Percentiles rank a stretch among this genome's conserved stretches.
Conservation (phyloP, 306 rosid species). For the Quercus robur region DNA sequence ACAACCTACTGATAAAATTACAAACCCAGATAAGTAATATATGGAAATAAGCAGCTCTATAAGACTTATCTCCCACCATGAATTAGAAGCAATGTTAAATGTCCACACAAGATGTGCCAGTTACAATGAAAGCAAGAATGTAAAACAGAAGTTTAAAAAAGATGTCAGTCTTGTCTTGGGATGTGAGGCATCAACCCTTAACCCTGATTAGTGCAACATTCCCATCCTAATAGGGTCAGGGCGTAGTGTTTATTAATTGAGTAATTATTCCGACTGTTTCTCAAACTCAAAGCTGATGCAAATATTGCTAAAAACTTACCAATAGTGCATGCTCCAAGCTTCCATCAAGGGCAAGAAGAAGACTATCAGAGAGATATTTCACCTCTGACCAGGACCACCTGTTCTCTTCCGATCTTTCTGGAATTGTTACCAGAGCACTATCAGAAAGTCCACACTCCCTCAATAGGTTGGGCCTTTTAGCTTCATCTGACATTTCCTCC, state of each 20-base stretch:
- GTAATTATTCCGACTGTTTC: not conserved
- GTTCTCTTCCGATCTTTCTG: conserved; percentile 66
- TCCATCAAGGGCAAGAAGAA: conserved; percentile 93
- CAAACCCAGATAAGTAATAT: not conserved
- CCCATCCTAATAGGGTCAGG: no score
- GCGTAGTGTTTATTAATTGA: not conserved
- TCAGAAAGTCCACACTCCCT: conserved; percentile 84
- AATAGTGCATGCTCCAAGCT: conserved; percentile 90
- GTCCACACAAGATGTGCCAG: not conserved
- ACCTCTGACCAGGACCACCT: conserved; percentile 94
- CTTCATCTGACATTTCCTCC: conserved; percentile 85
- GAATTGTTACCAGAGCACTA: conserved; percentile 56
- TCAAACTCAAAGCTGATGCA: not conserved
- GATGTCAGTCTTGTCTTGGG: conserved; percentile 34
- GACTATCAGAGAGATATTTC: conserved; percentile 81
- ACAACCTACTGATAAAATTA: not conserved
- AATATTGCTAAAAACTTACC: conserved; percentile 49
- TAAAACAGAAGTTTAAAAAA: not conserved
- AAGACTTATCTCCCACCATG: not conserved
- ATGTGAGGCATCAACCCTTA: not conserved
- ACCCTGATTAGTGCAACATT: not conserved
- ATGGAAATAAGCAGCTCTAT: not conserved
- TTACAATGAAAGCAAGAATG: not conserved
- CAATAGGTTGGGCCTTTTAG: conserved; percentile 55
- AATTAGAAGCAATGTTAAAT: not conserved